Conservation (phyloP, 2,329 filamentous ascomycete species). For the Huntiella bhutanensis region DNA sequence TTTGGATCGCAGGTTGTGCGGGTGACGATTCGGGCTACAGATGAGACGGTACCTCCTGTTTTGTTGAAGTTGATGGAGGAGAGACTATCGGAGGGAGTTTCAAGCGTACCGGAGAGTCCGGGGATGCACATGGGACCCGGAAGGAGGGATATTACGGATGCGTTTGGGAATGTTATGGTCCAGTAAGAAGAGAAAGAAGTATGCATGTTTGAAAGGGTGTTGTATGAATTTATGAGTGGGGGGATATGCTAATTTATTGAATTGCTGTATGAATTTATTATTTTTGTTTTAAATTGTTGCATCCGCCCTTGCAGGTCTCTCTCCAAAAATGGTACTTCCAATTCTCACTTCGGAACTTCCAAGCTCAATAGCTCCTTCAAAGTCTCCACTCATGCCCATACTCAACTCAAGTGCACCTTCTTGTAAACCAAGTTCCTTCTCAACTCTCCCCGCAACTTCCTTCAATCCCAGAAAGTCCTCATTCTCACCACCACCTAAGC, state of each 20-base stretch:
- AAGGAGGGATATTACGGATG: conserved; percentile 32
- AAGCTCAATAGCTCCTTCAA: conserved; percentile 65
- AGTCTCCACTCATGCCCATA: conserved; percentile 98
- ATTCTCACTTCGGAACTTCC: conserved; percentile 83
- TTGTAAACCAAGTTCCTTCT: conserved; percentile 26
- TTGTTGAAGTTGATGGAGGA: conserved; percentile 79
- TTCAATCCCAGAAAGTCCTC: conserved; percentile 63
- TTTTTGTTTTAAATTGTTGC: conserved; percentile 22
- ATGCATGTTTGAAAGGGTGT: not conserved
- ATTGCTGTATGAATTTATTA: not conserved
- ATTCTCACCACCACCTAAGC: conserved; percentile 63
- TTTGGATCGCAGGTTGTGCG: conserved; percentile 87
- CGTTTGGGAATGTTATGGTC: conserved; percentile 39
- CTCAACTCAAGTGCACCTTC: conserved; percentile 52
- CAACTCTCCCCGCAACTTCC: conserved; percentile 53
- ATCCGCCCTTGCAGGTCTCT: conserved; percentile 59
- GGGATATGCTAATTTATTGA: not conserved
- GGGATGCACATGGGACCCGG: conserved; percentile 21
- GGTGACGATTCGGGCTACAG: conserved; percentile 80
- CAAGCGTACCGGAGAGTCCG: conserved; percentile 21
- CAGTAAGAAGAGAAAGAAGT: conserved; percentile 13
- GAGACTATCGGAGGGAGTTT: conserved; percentile 40
- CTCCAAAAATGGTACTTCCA: conserved; percentile 85
- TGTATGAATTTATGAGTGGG: not conserved
- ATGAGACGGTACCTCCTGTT: conserved; percentile 67